phyloP scores from a whole-genome alignment of 257 asterid species.

The Nicotiana sylvestris region DNA sequence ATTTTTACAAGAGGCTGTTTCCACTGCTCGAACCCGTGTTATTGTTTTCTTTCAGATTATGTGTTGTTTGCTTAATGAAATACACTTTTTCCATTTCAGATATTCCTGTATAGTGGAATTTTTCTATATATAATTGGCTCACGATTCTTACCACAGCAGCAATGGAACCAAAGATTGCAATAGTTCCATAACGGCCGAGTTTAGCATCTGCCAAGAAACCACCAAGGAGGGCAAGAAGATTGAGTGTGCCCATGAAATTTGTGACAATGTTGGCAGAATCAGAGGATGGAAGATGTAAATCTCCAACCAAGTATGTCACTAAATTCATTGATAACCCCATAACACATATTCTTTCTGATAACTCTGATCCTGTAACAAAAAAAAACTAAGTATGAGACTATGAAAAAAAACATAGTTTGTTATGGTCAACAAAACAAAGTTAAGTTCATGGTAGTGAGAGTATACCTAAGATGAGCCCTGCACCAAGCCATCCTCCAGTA shows the following conservation, averaged over 20 bases:
- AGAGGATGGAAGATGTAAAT: conserved; percentile 65
- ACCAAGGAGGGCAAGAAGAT: conserved; percentile 75
- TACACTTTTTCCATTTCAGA: not conserved
- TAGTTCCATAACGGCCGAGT: conserved; percentile 77
- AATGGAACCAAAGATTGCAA: conserved; percentile 58
- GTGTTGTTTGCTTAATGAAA: not conserved
- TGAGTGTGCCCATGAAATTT: conserved; percentile 85
- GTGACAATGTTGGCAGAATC: conserved; percentile 75
- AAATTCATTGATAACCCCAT: conserved; percentile 87
- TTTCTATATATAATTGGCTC: not conserved
- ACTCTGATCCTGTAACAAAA: conserved; percentile 52
- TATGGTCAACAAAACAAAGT: not conserved
- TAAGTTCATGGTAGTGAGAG: no score
- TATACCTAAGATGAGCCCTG: conserved; percentile 78
- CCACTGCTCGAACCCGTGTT: no score
- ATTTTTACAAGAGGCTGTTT: no score
- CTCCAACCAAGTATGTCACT: conserved; percentile 79
- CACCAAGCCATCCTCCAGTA: conserved; percentile 90
- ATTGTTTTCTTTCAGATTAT: not conserved
- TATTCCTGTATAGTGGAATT: not conserved
- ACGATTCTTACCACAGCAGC: conserved; percentile 50
- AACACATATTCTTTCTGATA: conserved; percentile 79
- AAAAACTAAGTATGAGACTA: not conserved
- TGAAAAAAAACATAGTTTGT: not conserved
- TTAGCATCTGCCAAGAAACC: conserved; percentile 88